These are phyloP conservation scores for Yamadazyma sp. DNA, from an alignment of 805 yeast genomes.

Conservation along the genomic window DNA sequence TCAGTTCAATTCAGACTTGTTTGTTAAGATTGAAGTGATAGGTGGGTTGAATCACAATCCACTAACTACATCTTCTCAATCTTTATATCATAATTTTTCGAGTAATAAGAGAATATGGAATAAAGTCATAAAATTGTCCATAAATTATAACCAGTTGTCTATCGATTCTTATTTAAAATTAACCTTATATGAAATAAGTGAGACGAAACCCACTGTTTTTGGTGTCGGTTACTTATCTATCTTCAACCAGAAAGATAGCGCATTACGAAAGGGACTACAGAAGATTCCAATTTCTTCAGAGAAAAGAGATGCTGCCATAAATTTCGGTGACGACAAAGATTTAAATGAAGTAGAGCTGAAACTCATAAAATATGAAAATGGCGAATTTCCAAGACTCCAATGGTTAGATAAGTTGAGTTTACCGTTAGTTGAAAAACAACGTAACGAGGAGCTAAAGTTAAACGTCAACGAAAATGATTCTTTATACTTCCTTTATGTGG, in stretches of 20 bases:
- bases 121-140: slow-evolving; percentile 70
- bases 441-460: slow-evolving; percentile 1
- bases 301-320: neutral
- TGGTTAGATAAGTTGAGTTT: slow-evolving; percentile 70
- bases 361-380: slow-evolving; percentile 62
- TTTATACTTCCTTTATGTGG: slow-evolving; percentile 30
- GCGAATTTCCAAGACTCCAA: slow-evolving; percentile 54
- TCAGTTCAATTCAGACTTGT: slow-evolving; percentile 33
- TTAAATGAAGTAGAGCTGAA: slow-evolving; percentile 44
- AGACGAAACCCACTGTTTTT: slow-evolving; percentile 49
- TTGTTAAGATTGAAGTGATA: slow-evolving; percentile 27
- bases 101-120: slow-evolving; percentile 55
- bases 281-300: slow-evolving; percentile 33
- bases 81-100: slow-evolving; percentile 32
- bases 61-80: slow-evolving; percentile 30
- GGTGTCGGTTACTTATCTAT: slow-evolving; percentile 60
- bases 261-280: slow-evolving; percentile 72
- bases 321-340: slow-evolving; percentile 4
- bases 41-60: slow-evolving; percentile 28
- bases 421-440: slow-evolving; percentile 10
- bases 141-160: slow-evolving; percentile 69
- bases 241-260: slow-evolving; percentile 51
- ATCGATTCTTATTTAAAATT: slow-evolving; percentile 57
- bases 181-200: slow-evolving; percentile 65
- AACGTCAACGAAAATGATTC: slow-evolving; percentile 2